Percentiles rank a stretch among this genome's conserved stretches.
These are phyloP conservation scores for Mycena alexandri DNA, from an alignment of 768 basidiomycete species.

Conservation along the genomic window DNA sequence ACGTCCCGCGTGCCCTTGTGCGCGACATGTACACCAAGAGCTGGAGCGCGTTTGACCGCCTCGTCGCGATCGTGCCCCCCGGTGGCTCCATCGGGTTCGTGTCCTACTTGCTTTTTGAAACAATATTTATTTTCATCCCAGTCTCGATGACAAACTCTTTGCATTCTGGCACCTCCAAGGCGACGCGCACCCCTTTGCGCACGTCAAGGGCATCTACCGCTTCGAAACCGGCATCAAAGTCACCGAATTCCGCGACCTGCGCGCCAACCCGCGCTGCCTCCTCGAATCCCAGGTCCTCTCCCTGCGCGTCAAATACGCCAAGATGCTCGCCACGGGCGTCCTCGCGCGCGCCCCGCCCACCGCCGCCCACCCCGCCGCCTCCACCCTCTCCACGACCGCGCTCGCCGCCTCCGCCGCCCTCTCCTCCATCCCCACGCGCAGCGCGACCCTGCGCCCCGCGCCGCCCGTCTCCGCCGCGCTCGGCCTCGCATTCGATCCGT, in stretches of 20 bases:
- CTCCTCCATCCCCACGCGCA: constrained; percentile 48
- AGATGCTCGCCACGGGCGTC: constrained; percentile 77
- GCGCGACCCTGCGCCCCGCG: constrained; percentile 46
- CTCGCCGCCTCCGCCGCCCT: constrained; percentile 42
- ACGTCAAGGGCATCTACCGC: constrained; percentile 87
- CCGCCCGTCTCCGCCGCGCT: constrained; percentile 56
- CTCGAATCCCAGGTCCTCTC: constrained; percentile 85
- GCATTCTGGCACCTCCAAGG: constrained; percentile 90
- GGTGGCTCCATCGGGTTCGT: constrained; percentile 89
- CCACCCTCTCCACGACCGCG: constrained; percentile 41
- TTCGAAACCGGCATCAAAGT: constrained; percentile 93
- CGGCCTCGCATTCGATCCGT: constrained; percentile 83
- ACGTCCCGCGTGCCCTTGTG: constrained; percentile 86
- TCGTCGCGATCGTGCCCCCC: constrained; percentile 91
- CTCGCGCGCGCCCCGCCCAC: constrained; percentile 53
- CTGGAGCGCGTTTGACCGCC: constrained; percentile 91
- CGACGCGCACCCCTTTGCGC: constrained; percentile 79
- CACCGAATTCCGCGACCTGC: constrained; percentile 88
- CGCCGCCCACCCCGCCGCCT: constrained; percentile 1
- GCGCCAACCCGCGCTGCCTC: constrained; percentile 89
- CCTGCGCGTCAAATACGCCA: constrained; percentile 86
- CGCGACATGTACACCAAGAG: constrained; percentile 94
- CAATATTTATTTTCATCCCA: constrained; percentile 19
- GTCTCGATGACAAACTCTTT: constrained; percentile 89
- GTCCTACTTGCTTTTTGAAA: constrained; percentile 2